Conservation (phyloP, 345 rosid genomes). For the Punica granatum region DNA sequence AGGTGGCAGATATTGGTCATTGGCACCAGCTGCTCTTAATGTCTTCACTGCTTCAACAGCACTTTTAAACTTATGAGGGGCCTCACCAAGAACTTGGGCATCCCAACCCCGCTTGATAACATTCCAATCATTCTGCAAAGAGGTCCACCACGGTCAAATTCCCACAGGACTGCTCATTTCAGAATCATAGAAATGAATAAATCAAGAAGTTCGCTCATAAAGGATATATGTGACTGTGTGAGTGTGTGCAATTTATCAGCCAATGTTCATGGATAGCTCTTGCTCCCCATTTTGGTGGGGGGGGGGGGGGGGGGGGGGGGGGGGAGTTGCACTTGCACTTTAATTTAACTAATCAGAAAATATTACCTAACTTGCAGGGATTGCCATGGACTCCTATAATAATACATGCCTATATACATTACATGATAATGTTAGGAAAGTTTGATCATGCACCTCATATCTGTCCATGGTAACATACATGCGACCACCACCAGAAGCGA, state of each 20-base stretch:
- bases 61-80: constrained; percentile 72
- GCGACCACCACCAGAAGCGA: constrained; percentile 99
- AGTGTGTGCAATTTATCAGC: background rate
- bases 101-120: constrained; percentile 98
- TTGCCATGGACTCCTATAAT: background rate
- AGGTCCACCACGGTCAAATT: background rate
- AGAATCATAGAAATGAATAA: background rate
- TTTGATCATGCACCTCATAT: constrained; percentile 52
- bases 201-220: background rate
- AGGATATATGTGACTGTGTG: too few species aligned
- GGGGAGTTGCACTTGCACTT: too few species aligned
- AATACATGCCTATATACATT: background rate
- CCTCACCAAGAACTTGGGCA: constrained; percentile 99
- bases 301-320: too few species aligned
- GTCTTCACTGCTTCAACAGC: constrained; percentile 87
- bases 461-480: constrained; percentile 97
- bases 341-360: too few species aligned
- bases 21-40: constrained; percentile 60
- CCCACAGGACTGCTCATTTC: background rate
- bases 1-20: constrained; percentile 86
- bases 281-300: too few species aligned
- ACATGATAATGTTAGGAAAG: background rate
- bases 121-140: constrained; percentile 77
- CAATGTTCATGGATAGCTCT: background rate
- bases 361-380: background rate